Base-by-base conservation (phyloP, 2,329 filamentous ascomycete genomes). In the Arthrobotrys sinensis region DNA sequence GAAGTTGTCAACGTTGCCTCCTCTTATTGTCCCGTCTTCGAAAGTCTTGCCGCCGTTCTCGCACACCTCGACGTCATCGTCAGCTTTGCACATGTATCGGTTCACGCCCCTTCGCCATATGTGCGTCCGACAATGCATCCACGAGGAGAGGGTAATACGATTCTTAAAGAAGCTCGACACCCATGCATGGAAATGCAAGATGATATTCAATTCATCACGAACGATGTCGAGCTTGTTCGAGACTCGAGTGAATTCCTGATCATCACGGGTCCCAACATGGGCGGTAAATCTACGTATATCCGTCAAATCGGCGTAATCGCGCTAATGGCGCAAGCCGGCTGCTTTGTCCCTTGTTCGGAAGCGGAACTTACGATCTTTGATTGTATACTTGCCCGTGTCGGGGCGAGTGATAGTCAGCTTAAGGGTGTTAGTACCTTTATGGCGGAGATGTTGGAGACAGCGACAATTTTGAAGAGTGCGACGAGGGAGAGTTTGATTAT, bases 181-280 rank as follows among this genome's bases (percentile, higher is more conserved):
- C 96, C 96, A 0, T 99, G 96, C 83, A 93, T 99, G 90, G 96
- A 99, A 84, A 94, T 97, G 89, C 96, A 99, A 85, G 96, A 99
- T 82, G 96, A 99, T 82, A 91, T 99, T 48, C 94, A 95, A 80
- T 99, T 99, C 86, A 99, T 99, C 85, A 97, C 95, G 71, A 99
- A 99, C 84, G 95, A 99, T 81, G 93, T 98, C 21, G 90, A 91
- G 66, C 89, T 99, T 43, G 88, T 89, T 4, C 91, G 94, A 7
- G 91, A 91, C 72, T 88, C 89, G 57, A 97, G 93, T 0, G 94
- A 95, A 2, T 98, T 99, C 85, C 88, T 97, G 45, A 95, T 97
- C 86, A 97, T 98, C 83, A 98, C 95, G 0, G 96, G 96, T 0
- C 96, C 96, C 63, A 99, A 99, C 85, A 99, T 99, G 96, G 96